Evolutionary conservation across 139 green algal genomes (phyloP).

Genomic region (Marvania coccoides): DNA sequence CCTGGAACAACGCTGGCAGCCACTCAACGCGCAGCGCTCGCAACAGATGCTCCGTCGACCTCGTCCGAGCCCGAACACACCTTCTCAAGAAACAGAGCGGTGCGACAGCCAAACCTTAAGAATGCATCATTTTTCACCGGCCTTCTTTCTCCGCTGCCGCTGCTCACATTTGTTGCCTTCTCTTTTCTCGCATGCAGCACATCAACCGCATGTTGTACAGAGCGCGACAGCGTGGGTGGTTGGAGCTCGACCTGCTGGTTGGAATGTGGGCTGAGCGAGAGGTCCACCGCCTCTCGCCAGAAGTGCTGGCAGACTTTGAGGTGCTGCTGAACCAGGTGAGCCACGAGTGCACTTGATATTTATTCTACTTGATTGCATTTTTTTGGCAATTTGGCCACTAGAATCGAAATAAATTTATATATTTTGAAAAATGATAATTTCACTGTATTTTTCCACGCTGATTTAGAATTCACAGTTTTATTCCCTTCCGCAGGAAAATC

Average conservation of each 20-base stretch:
- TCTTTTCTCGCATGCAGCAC: slow-evolving; percentile 13
- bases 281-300: slow-evolving; percentile 37
- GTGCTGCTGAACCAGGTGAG: slow-evolving; percentile 54
- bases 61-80: too few relatives aligned
- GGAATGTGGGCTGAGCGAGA: slow-evolving; percentile 67
- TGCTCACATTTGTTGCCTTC: neutral
- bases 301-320: slow-evolving; percentile 35
- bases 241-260: slow-evolving; percentile 79
- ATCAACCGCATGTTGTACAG: slow-evolving; percentile 70
- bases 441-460: neutral
- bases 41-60: too few relatives aligned
- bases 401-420: too few relatives aligned
- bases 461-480: neutral
- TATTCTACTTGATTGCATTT: too few relatives aligned
- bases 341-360: too few relatives aligned
- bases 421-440: too few relatives aligned
- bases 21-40: too few relatives aligned
- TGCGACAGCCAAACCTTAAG: too few relatives aligned
- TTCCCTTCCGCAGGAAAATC: slow-evolving; percentile 76
- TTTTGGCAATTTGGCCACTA: too few relatives aligned
- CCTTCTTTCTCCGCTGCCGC: neutral
- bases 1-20: too few relatives aligned
- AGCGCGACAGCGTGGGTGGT: slow-evolving; percentile 69
- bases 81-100: too few relatives aligned
- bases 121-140: neutral